phyloP scores from a whole-genome alignment of 805 yeast species.

The Pichia nanzhaoensis region DNA sequence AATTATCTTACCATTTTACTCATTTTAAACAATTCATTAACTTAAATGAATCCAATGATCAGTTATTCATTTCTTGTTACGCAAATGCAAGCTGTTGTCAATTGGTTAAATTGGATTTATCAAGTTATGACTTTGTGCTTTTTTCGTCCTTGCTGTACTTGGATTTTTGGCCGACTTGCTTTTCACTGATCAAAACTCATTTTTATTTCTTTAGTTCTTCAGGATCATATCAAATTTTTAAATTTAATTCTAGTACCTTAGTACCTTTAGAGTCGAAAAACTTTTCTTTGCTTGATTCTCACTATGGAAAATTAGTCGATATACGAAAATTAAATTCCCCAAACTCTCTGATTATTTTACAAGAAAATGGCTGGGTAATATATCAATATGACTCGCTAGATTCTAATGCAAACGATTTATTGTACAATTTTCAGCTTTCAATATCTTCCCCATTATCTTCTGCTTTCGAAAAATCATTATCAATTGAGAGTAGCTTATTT shows the following conservation, averaged over 20 bases:
- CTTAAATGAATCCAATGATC: background rate
- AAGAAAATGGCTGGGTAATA: conserved; percentile 28
- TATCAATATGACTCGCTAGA: conserved; percentile 15
- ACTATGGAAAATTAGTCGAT: conserved; percentile 19
- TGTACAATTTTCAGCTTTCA: conserved; percentile 12
- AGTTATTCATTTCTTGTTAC: background rate
- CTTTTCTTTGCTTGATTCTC: background rate
- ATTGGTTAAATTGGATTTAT: background rate
- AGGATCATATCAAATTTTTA: background rate
- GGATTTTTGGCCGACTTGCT: conserved; percentile 21
- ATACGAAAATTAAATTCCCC: conserved; percentile 8
- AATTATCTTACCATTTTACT: conserved; percentile 4
- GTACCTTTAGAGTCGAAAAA: no score
- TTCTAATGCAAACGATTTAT: conserved; percentile 1
- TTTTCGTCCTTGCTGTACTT: conserved; percentile 14
- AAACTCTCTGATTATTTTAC: conserved; percentile 21
- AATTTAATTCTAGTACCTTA: background rate
- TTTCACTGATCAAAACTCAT: conserved; percentile 17
- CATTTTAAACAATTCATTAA: conserved; percentile 2
- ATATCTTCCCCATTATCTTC: conserved; percentile 24
- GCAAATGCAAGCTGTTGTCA: conserved; percentile 5
- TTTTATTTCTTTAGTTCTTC: conserved; percentile 17
- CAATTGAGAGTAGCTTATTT: conserved; percentile 12
- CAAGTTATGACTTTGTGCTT: background rate
- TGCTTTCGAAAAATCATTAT: conserved; percentile 14